A percentile compares a stretch with the other conserved stretches of the same genome.
These are phyloP conservation scores for Salix caprea DNA, from an alignment of 345 rosid species.

Conservation along the genomic window DNA sequence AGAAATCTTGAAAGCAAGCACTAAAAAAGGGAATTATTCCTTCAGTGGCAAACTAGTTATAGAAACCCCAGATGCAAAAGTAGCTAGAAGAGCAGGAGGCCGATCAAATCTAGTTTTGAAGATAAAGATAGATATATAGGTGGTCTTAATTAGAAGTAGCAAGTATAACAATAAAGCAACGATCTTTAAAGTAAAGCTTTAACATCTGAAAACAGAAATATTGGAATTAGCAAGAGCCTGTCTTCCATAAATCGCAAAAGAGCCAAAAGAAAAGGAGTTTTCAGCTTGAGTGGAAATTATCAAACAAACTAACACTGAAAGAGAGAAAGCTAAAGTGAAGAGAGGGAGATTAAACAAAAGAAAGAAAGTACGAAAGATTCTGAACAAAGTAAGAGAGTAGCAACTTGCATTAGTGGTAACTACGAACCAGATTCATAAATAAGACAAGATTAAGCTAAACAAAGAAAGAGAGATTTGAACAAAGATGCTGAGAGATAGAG, in stretches of 20 bases:
- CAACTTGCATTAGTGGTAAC: not conserved
- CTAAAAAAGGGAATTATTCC: not conserved
- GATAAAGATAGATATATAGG: not conserved
- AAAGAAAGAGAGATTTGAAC: not conserved
- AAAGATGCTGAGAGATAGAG: not conserved
- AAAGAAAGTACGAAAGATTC: not conserved
- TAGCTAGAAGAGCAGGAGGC: not conserved
- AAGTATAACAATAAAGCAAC: not conserved
- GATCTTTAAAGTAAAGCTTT: not conserved
- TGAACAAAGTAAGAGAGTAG: not conserved
- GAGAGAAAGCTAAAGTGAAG: not conserved
- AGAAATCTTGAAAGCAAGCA: not conserved
- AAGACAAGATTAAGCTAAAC: not conserved
- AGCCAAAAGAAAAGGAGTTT: too few species aligned
- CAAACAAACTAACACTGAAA: not conserved
- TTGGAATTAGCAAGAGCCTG: not conserved
- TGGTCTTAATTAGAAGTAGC: not conserved
- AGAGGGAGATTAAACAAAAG: not conserved
- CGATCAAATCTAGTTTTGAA: not conserved
- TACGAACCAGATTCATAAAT: not conserved
- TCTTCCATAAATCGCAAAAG: not conserved
- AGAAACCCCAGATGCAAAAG: not conserved
- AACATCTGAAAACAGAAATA: not conserved
- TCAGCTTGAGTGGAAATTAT: not conserved
- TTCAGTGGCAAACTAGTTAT: not conserved